Conservation (phyloP, 768 basidiomycete genomes). For the Agrocybe pediades region DNA sequence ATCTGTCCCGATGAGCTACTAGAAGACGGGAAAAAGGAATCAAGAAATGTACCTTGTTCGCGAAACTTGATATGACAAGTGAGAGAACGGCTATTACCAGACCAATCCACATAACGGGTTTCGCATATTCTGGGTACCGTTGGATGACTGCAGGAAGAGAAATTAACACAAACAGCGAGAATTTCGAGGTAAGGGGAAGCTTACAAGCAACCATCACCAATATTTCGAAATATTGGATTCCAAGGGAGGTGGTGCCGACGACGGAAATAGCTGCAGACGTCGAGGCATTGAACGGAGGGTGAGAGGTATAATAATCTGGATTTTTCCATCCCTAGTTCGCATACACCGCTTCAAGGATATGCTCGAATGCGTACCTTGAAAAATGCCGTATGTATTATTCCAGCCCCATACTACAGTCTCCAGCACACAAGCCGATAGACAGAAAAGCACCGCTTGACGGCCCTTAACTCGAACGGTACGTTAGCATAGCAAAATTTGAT, state of each 20-base stretch:
- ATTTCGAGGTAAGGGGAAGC: not conserved
- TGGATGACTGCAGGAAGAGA: conserved; percentile 7
- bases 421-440: conserved; percentile 6
- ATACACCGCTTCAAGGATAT: not conserved
- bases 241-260: conserved; percentile 2
- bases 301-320: conserved; percentile 3
- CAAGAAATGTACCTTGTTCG: conserved; percentile 1
- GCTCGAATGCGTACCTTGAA: conserved; percentile 1
- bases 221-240: conserved; percentile 7
- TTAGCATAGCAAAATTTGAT: not conserved
- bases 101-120: conserved; percentile 11
- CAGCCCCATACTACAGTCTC: conserved; percentile 8
- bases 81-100: conserved; percentile 3
- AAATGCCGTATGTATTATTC: conserved; percentile 10
- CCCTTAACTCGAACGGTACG: not conserved
- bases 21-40: not conserved
- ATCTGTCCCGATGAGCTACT: not conserved
- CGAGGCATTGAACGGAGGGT: conserved; percentile 3
- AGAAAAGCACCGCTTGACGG: conserved; percentile 1
- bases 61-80: conserved; percentile 12
- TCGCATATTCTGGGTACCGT: conserved; percentile 13
- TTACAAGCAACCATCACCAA: conserved; percentile 2
- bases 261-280: not conserved
- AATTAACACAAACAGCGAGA: not conserved
- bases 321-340: no score